phyloP scores from a whole-genome alignment of 2,329 filamentous ascomycete species.

The Macrophomina phaseolina region DNA sequence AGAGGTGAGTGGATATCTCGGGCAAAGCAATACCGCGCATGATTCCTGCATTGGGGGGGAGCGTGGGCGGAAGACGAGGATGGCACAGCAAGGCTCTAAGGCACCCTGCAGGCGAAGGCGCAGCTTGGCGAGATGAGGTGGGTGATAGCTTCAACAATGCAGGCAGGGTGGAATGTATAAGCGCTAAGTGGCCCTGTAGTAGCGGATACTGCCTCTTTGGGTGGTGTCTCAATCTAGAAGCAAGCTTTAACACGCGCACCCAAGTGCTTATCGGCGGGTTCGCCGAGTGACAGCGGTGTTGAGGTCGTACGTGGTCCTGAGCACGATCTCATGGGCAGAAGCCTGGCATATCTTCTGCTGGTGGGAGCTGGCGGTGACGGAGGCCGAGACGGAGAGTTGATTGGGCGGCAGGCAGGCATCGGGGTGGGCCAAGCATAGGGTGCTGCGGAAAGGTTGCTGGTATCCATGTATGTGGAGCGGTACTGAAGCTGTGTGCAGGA shows the following conservation, averaged over 20 bases:
- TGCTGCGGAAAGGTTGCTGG: conserved; percentile 9
- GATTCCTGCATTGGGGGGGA: conserved; percentile 12
- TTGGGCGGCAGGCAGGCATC: conserved; percentile 17
- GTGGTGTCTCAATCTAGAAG: neutral
- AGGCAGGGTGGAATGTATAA: neutral
- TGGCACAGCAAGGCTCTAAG: conserved; percentile 12
- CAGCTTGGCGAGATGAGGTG: neutral
- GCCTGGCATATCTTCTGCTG: conserved; percentile 8
- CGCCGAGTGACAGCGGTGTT: neutral
- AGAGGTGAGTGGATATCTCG: conserved; percentile 12
- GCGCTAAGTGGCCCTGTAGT: neutral
- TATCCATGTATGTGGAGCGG: conserved; percentile 11
- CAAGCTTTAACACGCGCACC: neutral
- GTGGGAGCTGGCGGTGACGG: conserved; percentile 1
- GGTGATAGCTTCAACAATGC: neutral
- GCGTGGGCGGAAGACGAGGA: conserved; percentile 6
- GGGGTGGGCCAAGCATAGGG: conserved; percentile 22
- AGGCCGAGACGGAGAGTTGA: neutral
- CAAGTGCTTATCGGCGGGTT: conserved; percentile 12
- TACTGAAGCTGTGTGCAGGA: neutral
- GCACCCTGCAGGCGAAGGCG: conserved; percentile 7
- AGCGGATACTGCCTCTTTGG: neutral
- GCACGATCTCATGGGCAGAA: neutral
- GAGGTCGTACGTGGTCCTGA: conserved; percentile 7
- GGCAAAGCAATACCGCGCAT: conserved; percentile 11